Percentiles rank a stretch among this genome's conserved stretches.
Conservation (phyloP, 768 basidiomycete genomes). For the Auriscalpium microsporum region DNA sequence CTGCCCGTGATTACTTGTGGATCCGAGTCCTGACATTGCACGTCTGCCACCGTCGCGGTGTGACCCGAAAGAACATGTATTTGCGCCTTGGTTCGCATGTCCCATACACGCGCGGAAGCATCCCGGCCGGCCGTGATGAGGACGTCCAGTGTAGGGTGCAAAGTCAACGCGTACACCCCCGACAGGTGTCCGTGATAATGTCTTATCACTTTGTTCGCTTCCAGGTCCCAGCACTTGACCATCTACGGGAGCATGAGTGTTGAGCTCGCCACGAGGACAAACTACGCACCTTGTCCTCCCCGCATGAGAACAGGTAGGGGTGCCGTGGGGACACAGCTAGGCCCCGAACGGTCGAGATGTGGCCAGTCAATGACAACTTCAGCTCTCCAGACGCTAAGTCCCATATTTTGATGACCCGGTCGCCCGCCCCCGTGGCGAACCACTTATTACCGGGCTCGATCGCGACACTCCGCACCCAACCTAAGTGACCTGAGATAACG, state of each 20-base stretch:
- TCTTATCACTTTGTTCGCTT: conserved; percentile 97
- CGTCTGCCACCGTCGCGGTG: conserved; percentile 90
- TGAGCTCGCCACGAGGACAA: background rate
- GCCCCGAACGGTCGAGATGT: conserved; percentile 94
- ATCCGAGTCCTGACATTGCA: conserved; percentile 94
- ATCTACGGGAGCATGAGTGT: conserved; percentile 44
- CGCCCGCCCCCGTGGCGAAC: conserved; percentile 98
- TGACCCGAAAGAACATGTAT: conserved; percentile 92
- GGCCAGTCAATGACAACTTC: conserved; percentile 93
- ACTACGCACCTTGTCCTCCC: conserved; percentile 83
- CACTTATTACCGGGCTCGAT: conserved; percentile 98
- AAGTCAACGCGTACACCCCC: conserved; percentile 87
- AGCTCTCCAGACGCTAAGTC: conserved; percentile 96
- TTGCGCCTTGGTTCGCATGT: conserved; percentile 97
- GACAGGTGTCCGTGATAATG: conserved; percentile 98
- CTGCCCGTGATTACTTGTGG: conserved; percentile 97
- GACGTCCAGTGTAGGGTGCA: conserved; percentile 94
- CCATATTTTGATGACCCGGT: conserved; percentile 98
- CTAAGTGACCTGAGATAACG: conserved; percentile 95
- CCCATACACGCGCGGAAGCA: conserved; percentile 96
- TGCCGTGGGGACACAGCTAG: conserved; percentile 88
- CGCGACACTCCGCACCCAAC: conserved; percentile 94
- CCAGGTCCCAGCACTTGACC: conserved; percentile 99
- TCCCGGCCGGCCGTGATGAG: conserved; percentile 94
- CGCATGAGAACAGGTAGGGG: conserved; percentile 95